A percentile compares a stretch with the other conserved stretches of the same genome.
Conservation (phyloP, 805 yeast genomes). For the Huiozyma naganishii region DNA sequence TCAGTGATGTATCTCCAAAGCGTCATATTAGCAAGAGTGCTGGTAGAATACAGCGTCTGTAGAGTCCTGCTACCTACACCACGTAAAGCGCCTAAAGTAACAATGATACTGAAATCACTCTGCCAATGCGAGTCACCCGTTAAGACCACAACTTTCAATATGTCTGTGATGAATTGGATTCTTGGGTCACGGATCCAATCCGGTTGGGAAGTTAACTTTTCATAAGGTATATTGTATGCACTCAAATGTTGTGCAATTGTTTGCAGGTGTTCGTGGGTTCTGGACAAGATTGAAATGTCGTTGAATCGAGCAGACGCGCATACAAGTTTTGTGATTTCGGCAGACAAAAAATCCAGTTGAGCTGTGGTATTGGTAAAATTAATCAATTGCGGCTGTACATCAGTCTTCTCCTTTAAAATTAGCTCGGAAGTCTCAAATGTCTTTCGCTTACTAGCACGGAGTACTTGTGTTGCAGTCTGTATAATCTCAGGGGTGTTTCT, state of each 20-base stretch:
- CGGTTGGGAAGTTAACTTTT: conserved; percentile 37
- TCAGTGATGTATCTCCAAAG: conserved; percentile 18
- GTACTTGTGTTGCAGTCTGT: conserved; percentile 6
- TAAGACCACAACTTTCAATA: conserved; percentile 31
- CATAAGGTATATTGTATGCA: conserved; percentile 32
- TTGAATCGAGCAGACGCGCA: conserved; percentile 18
- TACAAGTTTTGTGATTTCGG: conserved; percentile 16
- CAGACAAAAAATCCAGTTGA: conserved; percentile 15
- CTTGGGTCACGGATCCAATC: conserved; percentile 38
- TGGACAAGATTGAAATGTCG: conserved; percentile 42
- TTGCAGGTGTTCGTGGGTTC: conserved; percentile 41
- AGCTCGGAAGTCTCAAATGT: conserved; percentile 1
- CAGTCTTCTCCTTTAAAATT: conserved; percentile 10
- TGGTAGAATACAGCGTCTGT: conserved; percentile 12
- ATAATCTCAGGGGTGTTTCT: conserved; percentile 52
- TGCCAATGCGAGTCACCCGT: conserved; percentile 4
- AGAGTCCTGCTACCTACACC: conserved; percentile 19
- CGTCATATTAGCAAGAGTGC: conserved; percentile 8
- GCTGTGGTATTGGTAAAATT: conserved; percentile 9
- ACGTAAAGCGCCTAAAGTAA: conserved; percentile 15
- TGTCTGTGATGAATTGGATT: conserved; percentile 34
- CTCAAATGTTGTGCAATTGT: conserved; percentile 30
- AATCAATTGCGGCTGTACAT: conserved; percentile 9
- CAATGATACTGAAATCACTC: conserved; percentile 22
- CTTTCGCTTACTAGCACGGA: not conserved